Conservation (phyloP, 768 basidiomycete species). For the Suillus clintonianus region DNA sequence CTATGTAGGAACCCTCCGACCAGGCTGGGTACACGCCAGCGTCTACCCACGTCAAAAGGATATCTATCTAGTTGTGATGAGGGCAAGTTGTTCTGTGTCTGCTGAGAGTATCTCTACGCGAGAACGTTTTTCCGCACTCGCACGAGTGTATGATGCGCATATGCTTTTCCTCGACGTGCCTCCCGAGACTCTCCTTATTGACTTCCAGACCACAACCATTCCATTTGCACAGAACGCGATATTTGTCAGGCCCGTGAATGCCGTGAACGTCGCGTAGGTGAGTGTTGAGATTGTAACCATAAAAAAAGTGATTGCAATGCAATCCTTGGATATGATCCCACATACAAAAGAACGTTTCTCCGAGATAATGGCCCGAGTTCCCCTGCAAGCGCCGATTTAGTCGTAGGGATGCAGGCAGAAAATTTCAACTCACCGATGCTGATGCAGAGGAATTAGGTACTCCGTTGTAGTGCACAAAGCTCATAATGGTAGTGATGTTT, state of each 20-base stretch:
- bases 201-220: neutral
- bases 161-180: slow-evolving; percentile 29
- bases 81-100: slow-evolving; percentile 12
- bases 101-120: slow-evolving; percentile 21
- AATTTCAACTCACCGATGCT: neutral
- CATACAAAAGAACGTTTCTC: neutral
- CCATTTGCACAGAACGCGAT: neutral
- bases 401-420: neutral
- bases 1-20: neutral
- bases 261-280: neutral
- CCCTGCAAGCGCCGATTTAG: neutral
- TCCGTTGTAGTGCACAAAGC: neutral
- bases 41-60: neutral
- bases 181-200: neutral
- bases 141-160: slow-evolving; percentile 21
- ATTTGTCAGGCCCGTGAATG: neutral
- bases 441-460: neutral
- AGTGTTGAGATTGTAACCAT: neutral
- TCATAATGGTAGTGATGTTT: neutral
- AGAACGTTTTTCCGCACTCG: slow-evolving; percentile 14
- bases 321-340: neutral
- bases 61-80: neutral
- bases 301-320: neutral
- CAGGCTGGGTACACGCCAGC: neutral
- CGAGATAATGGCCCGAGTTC: neutral